phyloP scores from a whole-genome alignment of 2,329 filamentous ascomycete genomes.

The Scedosporium apiospermum region DNA sequence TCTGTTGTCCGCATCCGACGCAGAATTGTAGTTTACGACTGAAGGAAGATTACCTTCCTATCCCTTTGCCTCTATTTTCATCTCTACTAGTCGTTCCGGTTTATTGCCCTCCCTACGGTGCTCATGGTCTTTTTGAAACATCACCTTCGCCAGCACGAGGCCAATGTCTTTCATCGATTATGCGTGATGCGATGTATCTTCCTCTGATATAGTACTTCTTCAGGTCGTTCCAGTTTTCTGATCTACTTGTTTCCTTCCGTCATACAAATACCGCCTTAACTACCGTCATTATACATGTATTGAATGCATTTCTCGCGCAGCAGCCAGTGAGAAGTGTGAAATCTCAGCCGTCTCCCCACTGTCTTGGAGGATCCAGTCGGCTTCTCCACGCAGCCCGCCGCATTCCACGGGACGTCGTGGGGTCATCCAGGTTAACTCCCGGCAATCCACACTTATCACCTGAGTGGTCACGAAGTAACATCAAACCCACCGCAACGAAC shows the following conservation, averaged over 20 bases:
- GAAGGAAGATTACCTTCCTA: not conserved
- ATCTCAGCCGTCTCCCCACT: too few species aligned
- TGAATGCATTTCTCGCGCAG: not conserved
- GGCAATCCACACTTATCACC: too few species aligned
- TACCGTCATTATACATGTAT: not conserved
- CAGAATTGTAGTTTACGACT: not conserved
- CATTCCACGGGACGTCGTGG: too few species aligned
- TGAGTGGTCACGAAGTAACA: too few species aligned
- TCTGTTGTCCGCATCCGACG: not conserved
- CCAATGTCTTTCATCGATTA: not conserved
- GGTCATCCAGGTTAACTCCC: too few species aligned
- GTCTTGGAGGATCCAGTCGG: too few species aligned
- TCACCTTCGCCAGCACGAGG: not conserved
- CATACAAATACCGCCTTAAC: not conserved
- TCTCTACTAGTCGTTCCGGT: too few species aligned
- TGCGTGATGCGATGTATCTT: not conserved
- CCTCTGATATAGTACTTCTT: not conserved
- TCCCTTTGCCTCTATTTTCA: not conserved
- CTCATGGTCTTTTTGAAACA: not conserved
- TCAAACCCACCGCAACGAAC: too few species aligned
- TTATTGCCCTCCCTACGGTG: too few species aligned
- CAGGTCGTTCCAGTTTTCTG: not conserved
- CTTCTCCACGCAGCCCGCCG: too few species aligned
- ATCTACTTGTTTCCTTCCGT: not conserved
- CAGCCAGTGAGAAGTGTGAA: not conserved